Evolutionary conservation across 2,329 filamentous ascomycete species (phyloP), one percentile per base, ranked within the genome.

Genomic region (Fusarium tuaranense): DNA sequence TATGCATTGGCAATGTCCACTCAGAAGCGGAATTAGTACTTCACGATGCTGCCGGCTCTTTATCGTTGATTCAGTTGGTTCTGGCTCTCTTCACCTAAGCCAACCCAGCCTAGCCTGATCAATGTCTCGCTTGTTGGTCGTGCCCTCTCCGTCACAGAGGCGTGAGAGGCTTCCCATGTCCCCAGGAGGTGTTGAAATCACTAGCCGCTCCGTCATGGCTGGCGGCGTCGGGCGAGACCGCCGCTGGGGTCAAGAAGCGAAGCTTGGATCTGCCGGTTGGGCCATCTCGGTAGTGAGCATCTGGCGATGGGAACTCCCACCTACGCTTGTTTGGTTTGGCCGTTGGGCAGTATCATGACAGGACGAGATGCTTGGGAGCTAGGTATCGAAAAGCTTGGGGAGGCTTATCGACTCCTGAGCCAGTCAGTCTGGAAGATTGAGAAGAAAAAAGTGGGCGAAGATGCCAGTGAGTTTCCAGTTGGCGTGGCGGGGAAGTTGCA

Each of bases 51-150:
- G 59, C 70, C 59, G 67, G 71, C 36, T 51, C 46, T 62, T 75
- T 71, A 71, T 68, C 72, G 63, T 70, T 48, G 58, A 62, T 61
- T 63, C 66, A 75, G 64, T 66, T 72, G 53, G 72, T 34, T 22
- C 60, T 66, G 55, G n/a, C n/a, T 55, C 58, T 58, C 41, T 55
- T 63, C 22, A 32, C 44, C 25, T 25, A 51, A 55, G 46, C 63
- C 58, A 66, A 22, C n/a, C 27, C 34, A 65, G 69, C 51, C 72
- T 51, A 65, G 66, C 65, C 60, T 30, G 38, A 61, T 53, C 48
- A 63, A 75, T 75, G 72, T 75, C 72, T 75, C 60, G 69, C 71
- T 34, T 65, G 72, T 68, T 75, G 67, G 72, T 63, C 70, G 63
- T 72, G 39, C 38, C 46, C 48, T 63, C 25, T 48, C 68, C 61